phyloP scores from a whole-genome alignment of 1,284 basidiomycete genomes.

The Cystobasidium pallidum region DNA sequence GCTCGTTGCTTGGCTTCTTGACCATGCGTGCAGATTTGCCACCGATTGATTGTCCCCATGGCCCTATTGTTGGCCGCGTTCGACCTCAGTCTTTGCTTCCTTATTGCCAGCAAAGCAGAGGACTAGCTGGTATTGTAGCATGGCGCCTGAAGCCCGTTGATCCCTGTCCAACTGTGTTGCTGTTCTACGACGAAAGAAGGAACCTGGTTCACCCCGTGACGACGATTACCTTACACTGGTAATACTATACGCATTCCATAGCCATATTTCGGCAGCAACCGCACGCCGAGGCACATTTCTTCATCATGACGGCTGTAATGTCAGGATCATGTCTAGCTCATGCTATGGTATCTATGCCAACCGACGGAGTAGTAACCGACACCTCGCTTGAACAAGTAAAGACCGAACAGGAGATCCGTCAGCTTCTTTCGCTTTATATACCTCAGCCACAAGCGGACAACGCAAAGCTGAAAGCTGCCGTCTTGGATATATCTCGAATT shows the following conservation, averaged over 20 bases:
- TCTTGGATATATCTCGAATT: conserved; percentile 45
- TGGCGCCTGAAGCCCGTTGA: background rate
- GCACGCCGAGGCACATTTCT: background rate
- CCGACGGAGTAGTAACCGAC: conserved; percentile 64
- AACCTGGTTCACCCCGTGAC: too few species aligned
- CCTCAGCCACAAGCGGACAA: conserved; percentile 24
- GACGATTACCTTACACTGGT: too few species aligned
- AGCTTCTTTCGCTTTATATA: conserved; percentile 58
- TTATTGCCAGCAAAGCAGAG: background rate
- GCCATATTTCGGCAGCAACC: background rate
- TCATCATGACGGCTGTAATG: background rate
- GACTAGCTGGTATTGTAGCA: background rate
- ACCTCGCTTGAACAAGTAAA: conserved; percentile 69
- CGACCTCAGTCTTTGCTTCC: background rate
- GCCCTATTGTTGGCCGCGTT: conserved; percentile 20
- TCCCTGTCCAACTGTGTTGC: background rate
- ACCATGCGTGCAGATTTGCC: conserved; percentile 7
- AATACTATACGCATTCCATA: background rate
- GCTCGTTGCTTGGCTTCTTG: too few species aligned
- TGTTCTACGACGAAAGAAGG: too few species aligned
- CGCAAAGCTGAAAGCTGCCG: background rate
- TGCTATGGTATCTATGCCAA: conserved; percentile 27
- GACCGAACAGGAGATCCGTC: conserved; percentile 68
- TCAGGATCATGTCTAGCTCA: conserved; percentile 15
- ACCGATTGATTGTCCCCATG: conserved; percentile 9